Base-by-base conservation (phyloP, 129 eudicot species). In the Pseudognaphalium luteoalbum region DNA sequence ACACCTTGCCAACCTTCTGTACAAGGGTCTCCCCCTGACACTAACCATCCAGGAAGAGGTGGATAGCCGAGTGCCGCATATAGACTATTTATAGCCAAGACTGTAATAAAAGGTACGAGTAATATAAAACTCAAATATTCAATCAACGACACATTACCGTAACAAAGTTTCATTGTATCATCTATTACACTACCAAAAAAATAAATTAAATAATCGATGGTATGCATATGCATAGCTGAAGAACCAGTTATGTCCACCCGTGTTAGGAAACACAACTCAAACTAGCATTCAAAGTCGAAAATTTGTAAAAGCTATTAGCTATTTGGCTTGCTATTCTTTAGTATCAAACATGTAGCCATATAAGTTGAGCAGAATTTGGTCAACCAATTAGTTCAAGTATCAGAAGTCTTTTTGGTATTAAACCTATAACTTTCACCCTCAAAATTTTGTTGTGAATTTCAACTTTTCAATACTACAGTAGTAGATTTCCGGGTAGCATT, bases 1-100 rank as follows among this genome's bases (percentile, higher is more conserved):
- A 95, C 92, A 8, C 99, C 99, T 83, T 86, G 97, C 99, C 99
- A 95, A 77, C 81, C 85, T 73, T 88, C 92, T 2, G 84, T 85
- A 74, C 99, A 95, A 29, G 99, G 99, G 82, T 95, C 99, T 74
- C 96, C 97, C 32, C 96, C 97, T 5, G 79, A 51, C 35, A 90
- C 85, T 41, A 91, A 39, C 99, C 99, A 95, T 21, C 94, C 96
- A 44, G 88, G 86, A 78, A 95, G 90, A 37, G 87, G 84, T 4
- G 99, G 99, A 72, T 70, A 83, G 51, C 92, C 94, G 69, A 95
- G 88, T 75, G 94, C 85, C 63, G 90, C 85, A 83, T 91, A 88
- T 56, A 95, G 85, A 82, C 86, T 84, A 61, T 87, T 87, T 58
- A 94, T 86, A 50, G 98, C 98, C 72, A 66, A 80, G 16, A 94